phyloP scores from a whole-genome alignment of 2,329 filamentous ascomycete species.

The Colletotrichum graminicola region DNA sequence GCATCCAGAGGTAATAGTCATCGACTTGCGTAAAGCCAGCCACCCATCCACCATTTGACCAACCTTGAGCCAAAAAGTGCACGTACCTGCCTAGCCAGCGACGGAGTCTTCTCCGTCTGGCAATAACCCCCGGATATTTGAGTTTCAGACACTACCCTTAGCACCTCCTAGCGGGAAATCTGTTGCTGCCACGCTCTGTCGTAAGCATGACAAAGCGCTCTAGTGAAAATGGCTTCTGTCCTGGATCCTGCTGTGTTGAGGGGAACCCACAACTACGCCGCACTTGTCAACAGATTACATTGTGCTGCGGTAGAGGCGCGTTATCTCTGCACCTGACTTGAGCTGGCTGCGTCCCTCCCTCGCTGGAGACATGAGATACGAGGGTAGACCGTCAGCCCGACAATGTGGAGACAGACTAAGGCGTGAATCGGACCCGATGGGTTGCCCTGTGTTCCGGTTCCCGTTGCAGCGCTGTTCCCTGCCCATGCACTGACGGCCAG shows the following conservation, averaged over 20 bases:
- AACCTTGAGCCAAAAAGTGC: neutral
- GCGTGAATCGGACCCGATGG: slow-evolving; percentile 15
- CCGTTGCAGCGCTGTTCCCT: neutral
- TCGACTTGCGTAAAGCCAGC: slow-evolving; percentile 5
- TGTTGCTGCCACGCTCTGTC: neutral
- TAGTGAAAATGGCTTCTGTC: slow-evolving; percentile 7
- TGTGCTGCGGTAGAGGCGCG: neutral
- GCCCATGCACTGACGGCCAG: neutral
- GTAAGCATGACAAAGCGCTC: slow-evolving; percentile 32
- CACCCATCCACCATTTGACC: neutral
- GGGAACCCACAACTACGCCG: neutral
- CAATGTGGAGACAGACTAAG: neutral
- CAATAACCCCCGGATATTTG: neutral
- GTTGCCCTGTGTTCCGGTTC: slow-evolving; percentile 17
- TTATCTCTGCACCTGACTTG: slow-evolving; percentile 14
- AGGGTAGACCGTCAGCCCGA: neutral
- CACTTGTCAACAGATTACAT: neutral
- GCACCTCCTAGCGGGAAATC: neutral
- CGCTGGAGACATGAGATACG: neutral
- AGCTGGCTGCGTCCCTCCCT: slow-evolving; percentile 1
- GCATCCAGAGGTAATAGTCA: neutral
- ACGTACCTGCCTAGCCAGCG: neutral
- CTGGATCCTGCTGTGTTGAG: neutral
- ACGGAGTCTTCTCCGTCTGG: slow-evolving; percentile 14
- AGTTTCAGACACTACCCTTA: slow-evolving; percentile 10